Evolutionary conservation across 2,329 filamentous ascomycete genomes (phyloP).

Genomic region (Sporothrix schenckii): DNA sequence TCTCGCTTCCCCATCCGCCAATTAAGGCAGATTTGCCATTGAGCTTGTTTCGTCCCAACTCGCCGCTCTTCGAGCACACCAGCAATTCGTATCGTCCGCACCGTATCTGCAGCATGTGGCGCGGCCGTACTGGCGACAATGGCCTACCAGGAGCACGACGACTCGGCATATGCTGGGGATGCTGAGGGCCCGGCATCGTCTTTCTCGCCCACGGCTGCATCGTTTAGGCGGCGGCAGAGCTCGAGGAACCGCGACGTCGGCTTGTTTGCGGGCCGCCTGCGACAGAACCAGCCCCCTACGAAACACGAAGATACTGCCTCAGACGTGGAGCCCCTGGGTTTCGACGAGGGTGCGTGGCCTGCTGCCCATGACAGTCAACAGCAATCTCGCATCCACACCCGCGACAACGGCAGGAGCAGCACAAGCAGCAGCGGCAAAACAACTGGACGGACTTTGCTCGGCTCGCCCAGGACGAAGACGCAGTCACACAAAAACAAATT

Average conservation of each 20-base stretch:
- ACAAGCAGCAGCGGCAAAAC: constrained; percentile 20
- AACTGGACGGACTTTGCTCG: constrained; percentile 21
- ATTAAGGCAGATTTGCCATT: constrained; percentile 24
- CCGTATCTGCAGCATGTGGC: constrained; percentile 28
- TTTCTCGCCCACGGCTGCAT: constrained; percentile 23
- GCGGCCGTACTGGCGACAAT: constrained; percentile 31
- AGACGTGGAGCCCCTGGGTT: constrained; percentile 35
- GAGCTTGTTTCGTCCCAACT: constrained; percentile 25
- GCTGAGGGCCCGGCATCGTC: constrained; percentile 33
- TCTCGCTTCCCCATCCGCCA: constrained; percentile 21
- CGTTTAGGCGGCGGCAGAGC: constrained; percentile 36
- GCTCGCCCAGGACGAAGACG: constrained; percentile 21
- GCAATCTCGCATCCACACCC: constrained; percentile 20
- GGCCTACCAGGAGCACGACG: constrained; percentile 36
- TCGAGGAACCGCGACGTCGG: constrained; percentile 38
- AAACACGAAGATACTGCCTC: constrained; percentile 40
- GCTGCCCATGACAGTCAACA: constrained; percentile 22
- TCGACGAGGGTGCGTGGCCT: constrained; percentile 26
- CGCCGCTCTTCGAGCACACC: not conserved
- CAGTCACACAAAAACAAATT: constrained; percentile 27
- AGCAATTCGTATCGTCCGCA: not conserved
- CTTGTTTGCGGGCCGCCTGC: constrained; percentile 38
- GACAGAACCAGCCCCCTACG: constrained; percentile 40
- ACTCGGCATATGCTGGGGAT: constrained; percentile 38
- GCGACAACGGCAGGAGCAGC: constrained; percentile 27